phyloP scores from a whole-genome alignment of 2,329 filamentous ascomycete genomes.

The Cucurbitaria berberidis region DNA sequence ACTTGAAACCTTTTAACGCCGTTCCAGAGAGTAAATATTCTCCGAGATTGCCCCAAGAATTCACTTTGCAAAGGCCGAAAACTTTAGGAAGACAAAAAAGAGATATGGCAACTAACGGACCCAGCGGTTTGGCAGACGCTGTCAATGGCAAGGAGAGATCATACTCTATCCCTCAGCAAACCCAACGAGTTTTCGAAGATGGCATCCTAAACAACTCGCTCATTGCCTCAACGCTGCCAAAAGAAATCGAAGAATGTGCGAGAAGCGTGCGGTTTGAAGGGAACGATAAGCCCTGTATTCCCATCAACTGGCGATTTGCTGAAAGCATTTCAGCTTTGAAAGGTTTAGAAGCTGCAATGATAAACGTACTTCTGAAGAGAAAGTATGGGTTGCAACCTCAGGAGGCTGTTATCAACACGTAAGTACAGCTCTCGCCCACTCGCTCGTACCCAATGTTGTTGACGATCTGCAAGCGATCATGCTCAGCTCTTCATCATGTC shows the following conservation, averaged over 20 bases:
- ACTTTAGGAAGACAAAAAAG: not conserved
- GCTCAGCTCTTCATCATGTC: conserved; percentile 55
- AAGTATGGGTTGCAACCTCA: conserved; percentile 54
- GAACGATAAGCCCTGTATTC: conserved; percentile 53
- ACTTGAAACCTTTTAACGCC: not conserved
- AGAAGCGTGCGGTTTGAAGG: conserved; percentile 53
- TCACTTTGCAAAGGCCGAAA: not conserved
- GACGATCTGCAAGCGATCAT: conserved; percentile 43
- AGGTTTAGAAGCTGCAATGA: conserved; percentile 56
- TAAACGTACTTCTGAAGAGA: conserved; percentile 53
- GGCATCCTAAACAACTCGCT: conserved; percentile 54
- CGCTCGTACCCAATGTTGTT: not conserved
- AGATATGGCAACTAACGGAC: conserved; percentile 5
- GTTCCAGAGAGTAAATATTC: not conserved
- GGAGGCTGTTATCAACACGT: conserved; percentile 57
- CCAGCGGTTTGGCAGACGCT: conserved; percentile 7
- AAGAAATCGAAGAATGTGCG: conserved; percentile 45
- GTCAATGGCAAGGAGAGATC: conserved; percentile 9
- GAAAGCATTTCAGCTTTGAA: conserved; percentile 60
- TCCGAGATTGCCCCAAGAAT: too few relatives aligned
- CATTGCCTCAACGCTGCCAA: conserved; percentile 46
- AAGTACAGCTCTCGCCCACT: conserved; percentile 12
- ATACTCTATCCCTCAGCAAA: conserved; percentile 39
- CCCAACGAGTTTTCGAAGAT: conserved; percentile 36
- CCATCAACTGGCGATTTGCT: conserved; percentile 64